A percentile compares a stretch with the other conserved stretches of the same genome.
phyloP scores from a whole-genome alignment of 2,329 filamentous ascomycete species.

The Cercospora zeina region DNA sequence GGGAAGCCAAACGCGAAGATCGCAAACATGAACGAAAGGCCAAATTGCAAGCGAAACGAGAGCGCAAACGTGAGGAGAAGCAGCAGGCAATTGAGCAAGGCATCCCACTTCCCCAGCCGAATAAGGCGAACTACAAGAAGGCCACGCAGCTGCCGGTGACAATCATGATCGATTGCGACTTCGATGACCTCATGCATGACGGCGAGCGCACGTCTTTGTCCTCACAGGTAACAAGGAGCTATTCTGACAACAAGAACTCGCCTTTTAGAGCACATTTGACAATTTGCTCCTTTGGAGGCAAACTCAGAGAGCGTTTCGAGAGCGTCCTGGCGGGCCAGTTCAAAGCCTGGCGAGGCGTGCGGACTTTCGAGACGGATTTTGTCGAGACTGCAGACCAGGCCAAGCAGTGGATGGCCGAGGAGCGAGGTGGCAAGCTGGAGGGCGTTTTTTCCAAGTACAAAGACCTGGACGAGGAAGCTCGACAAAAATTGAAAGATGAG shows the following conservation, averaged over 20 bases:
- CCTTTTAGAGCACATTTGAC: constrained; percentile 69
- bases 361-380: constrained; percentile 74
- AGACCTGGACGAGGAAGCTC: constrained; percentile 25
- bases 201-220: constrained; percentile 81
- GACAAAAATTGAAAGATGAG: constrained; percentile 32
- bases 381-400: constrained; percentile 66
- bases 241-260: constrained; percentile 79
- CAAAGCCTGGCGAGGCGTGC: constrained; percentile 74
- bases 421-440: constrained; percentile 42
- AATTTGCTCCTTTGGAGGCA: constrained; percentile 74
- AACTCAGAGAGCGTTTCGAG: constrained; percentile 76
- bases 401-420: constrained; percentile 64
- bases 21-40: constrained; percentile 61
- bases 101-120: constrained; percentile 10
- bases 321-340: constrained; percentile 70
- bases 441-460: constrained; percentile 33
- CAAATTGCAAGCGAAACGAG: constrained; percentile 55
- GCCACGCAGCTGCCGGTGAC: constrained; percentile 64
- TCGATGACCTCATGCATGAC: constrained; percentile 85
- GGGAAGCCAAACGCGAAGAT: constrained; percentile 68
- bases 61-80: constrained; percentile 48
- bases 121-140: constrained; percentile 17
- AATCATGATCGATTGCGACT: constrained; percentile 86
- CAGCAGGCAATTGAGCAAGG: constrained; percentile 28
- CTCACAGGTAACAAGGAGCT: constrained; percentile 80